These are phyloP conservation scores for Pestalotiopsis sp. DNA, from an alignment of 2,329 filamentous ascomycete species.

Conservation along the genomic window DNA sequence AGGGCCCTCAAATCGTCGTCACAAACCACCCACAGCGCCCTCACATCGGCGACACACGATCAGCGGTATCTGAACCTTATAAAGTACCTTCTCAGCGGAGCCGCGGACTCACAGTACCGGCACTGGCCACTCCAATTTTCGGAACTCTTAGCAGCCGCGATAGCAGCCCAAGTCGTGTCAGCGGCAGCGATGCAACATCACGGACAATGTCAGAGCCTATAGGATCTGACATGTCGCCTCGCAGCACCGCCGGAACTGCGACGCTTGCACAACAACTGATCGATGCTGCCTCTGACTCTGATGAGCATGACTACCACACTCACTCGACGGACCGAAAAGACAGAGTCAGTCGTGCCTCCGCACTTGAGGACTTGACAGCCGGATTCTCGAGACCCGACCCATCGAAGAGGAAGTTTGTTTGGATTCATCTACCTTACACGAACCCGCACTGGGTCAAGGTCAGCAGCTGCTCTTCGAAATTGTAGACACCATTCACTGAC, in stretches of 20 bases:
- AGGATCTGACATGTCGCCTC: slow-evolving; percentile 24
- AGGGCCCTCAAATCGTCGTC: slow-evolving; percentile 38
- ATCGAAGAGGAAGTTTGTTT: slow-evolving; percentile 51
- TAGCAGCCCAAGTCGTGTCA: slow-evolving; percentile 27
- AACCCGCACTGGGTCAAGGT: slow-evolving; percentile 62
- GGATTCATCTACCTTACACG: slow-evolving; percentile 59
- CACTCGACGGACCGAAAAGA: slow-evolving; percentile 13
- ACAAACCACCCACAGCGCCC: slow-evolving; percentile 32
- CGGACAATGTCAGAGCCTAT: slow-evolving; percentile 34
- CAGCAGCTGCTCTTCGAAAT: slow-evolving; percentile 19
- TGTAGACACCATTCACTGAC: slow-evolving; percentile 25
- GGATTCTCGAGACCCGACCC: slow-evolving; percentile 43
- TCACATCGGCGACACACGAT: slow-evolving; percentile 20
- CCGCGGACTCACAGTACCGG: slow-evolving; percentile 35
- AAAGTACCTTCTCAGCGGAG: slow-evolving; percentile 17
- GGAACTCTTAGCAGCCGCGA: slow-evolving; percentile 29
- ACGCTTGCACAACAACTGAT: not conserved
- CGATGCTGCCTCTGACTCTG: slow-evolving; percentile 1
- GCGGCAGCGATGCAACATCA: slow-evolving; percentile 17
- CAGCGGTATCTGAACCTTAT: slow-evolving; percentile 22
- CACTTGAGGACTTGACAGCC: slow-evolving; percentile 33
- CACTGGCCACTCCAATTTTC: slow-evolving; percentile 28
- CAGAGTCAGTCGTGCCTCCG: slow-evolving; percentile 16
- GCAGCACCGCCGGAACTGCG: not conserved
- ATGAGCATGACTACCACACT: slow-evolving; percentile 7